phyloP scores from a whole-genome alignment of 2,329 filamentous ascomycete genomes.

The Monosporascus sp. region DNA sequence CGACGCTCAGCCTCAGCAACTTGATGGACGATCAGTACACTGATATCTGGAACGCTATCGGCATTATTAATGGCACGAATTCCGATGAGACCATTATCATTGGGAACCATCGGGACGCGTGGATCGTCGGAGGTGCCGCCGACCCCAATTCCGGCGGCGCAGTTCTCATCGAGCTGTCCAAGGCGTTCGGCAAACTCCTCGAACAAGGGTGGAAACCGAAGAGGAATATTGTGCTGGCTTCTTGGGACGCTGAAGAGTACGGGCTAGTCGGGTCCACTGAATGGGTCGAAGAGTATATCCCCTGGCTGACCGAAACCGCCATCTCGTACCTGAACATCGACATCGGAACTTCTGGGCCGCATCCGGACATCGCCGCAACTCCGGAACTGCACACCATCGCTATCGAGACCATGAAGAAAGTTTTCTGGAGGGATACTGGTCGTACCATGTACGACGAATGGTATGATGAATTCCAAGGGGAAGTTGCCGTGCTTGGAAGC shows the following conservation, averaged over 20 bases:
- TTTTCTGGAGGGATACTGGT: slow-evolving; percentile 52
- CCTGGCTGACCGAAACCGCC: slow-evolving; percentile 67
- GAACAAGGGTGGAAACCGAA: slow-evolving; percentile 75
- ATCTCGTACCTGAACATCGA: slow-evolving; percentile 81
- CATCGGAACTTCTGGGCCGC: slow-evolving; percentile 55
- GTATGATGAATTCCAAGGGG: slow-evolving; percentile 36
- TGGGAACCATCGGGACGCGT: slow-evolving; percentile 79
- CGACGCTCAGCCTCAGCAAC: slow-evolving; percentile 63
- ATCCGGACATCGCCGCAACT: slow-evolving; percentile 54
- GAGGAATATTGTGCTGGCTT: slow-evolving; percentile 72
- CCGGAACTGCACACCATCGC: slow-evolving; percentile 65
- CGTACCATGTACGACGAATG: slow-evolving; percentile 37
- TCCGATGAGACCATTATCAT: slow-evolving; percentile 71
- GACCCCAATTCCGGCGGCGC: slow-evolving; percentile 81
- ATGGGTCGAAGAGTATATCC: slow-evolving; percentile 79
- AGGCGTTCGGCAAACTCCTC: slow-evolving; percentile 65
- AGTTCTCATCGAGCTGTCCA: slow-evolving; percentile 68
- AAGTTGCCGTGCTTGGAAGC: slow-evolving; percentile 55
- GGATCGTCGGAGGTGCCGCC: slow-evolving; percentile 79
- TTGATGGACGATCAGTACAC: slow-evolving; percentile 66
- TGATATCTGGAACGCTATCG: slow-evolving; percentile 74
- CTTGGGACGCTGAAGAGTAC: slow-evolving; percentile 73
- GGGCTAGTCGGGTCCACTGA: slow-evolving; percentile 76
- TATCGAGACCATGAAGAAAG: slow-evolving; percentile 54
- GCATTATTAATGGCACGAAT: slow-evolving; percentile 72